These are phyloP conservation scores for Phaffomyces antillensis DNA, from an alignment of 805 yeast species.

Conservation along the genomic window DNA sequence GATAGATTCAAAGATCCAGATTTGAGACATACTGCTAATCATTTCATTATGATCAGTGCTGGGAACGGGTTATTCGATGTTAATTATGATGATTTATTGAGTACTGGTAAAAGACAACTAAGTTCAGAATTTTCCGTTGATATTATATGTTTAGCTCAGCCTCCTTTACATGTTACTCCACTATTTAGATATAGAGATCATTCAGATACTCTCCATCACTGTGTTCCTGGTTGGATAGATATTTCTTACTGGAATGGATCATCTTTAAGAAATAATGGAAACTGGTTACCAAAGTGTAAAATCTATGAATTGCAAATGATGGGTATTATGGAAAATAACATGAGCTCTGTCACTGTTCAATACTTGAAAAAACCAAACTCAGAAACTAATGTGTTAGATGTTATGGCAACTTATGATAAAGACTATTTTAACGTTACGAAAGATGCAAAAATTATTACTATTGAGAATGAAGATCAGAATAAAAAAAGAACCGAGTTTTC, in stretches of 20 bases:
- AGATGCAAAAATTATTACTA: not conserved
- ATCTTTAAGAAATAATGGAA: slow-evolving; percentile 31
- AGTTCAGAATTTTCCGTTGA: slow-evolving; percentile 84
- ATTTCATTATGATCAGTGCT: slow-evolving; percentile 80
- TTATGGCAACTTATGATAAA: slow-evolving; percentile 65
- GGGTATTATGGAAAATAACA: slow-evolving; percentile 93
- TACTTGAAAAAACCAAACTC: slow-evolving; percentile 34
- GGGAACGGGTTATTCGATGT: slow-evolving; percentile 94
- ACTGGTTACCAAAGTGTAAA: slow-evolving; percentile 92
- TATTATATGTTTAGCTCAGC: slow-evolving; percentile 78
- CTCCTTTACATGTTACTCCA: slow-evolving; percentile 91
- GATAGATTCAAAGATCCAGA: slow-evolving; percentile 82
- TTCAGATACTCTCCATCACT: slow-evolving; percentile 47
- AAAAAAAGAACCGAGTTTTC: no score
- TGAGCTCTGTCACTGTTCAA: slow-evolving; percentile 59
- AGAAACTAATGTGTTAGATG: slow-evolving; percentile 40
- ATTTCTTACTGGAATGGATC: slow-evolving; percentile 78
- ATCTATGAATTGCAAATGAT: slow-evolving; percentile 96
- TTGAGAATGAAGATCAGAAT: no score
- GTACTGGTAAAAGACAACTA: slow-evolving; percentile 68
- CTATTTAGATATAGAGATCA: slow-evolving; percentile 63
- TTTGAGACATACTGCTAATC: slow-evolving; percentile 84
- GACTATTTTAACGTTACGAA: slow-evolving; percentile 34
- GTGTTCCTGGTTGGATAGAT: slow-evolving; percentile 94
- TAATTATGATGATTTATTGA: slow-evolving; percentile 65